Percentiles rank a stretch among this genome's conserved stretches.
Evolutionary conservation across 2,329 filamentous ascomycete genomes (phyloP).

Genomic region (Alternaria burnsii): DNA sequence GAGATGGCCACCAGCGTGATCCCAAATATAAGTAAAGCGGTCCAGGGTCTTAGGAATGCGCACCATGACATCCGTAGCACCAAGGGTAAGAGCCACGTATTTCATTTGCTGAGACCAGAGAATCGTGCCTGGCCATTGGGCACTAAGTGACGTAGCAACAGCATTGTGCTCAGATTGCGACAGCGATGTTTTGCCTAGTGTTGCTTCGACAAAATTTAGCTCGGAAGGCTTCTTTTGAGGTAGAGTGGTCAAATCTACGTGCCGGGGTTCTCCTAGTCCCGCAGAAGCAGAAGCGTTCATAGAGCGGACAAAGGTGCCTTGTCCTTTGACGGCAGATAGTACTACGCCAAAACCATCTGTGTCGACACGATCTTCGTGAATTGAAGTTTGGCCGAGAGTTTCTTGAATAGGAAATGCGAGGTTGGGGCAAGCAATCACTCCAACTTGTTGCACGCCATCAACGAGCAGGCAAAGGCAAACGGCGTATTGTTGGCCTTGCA

Average conservation of each 20-base stretch:
- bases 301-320: slow-evolving; percentile 54
- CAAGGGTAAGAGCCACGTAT: slow-evolving; percentile 62
- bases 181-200: slow-evolving; percentile 50
- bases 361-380: slow-evolving; percentile 54
- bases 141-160: slow-evolving; percentile 50
- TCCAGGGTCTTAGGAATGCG: slow-evolving; percentile 56
- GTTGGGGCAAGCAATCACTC: slow-evolving; percentile 70
- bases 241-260: slow-evolving; percentile 35
- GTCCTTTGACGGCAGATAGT: slow-evolving; percentile 58
- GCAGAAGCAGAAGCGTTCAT: slow-evolving; percentile 41
- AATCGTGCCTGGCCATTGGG: slow-evolving; percentile 59
- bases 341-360: slow-evolving; percentile 53
- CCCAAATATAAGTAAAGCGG: slow-evolving; percentile 63
- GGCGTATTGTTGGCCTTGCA: slow-evolving; percentile 69
- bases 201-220: slow-evolving; percentile 59
- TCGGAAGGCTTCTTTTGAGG: slow-evolving; percentile 38
- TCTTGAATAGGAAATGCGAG: slow-evolving; percentile 54
- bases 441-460: slow-evolving; percentile 65
- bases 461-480: slow-evolving; percentile 68
- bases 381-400: slow-evolving; percentile 24
- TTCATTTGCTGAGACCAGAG: slow-evolving; percentile 64
- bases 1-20: slow-evolving; percentile 63
- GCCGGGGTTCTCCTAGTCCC: slow-evolving; percentile 44
- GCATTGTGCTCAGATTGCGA: slow-evolving; percentile 49
- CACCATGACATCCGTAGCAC: slow-evolving; percentile 59